phyloP scores from a whole-genome alignment of 345 rosid species.

The Syzygium aqueum region DNA sequence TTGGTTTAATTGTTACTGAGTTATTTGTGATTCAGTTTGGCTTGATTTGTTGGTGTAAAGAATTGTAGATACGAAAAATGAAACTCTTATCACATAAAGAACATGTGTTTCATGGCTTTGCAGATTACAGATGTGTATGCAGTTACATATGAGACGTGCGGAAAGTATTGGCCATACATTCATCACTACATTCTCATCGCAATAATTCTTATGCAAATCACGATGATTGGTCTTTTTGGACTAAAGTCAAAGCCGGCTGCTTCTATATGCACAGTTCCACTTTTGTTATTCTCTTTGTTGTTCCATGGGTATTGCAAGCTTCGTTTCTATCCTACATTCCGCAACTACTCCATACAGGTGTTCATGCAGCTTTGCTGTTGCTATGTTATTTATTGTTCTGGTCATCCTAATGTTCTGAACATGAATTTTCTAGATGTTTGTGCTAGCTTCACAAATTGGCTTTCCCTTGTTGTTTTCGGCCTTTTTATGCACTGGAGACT shows the following conservation, averaged over 20 bases:
- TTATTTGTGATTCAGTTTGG: background rate
- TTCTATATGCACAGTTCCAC: constrained; percentile 67
- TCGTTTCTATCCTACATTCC: constrained; percentile 78
- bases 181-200: constrained; percentile 63
- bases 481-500: background rate
- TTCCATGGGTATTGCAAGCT: constrained; percentile 89
- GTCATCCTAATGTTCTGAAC: background rate
- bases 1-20: background rate
- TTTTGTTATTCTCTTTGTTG: constrained; percentile 50
- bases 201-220: constrained; percentile 85
- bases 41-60: background rate
- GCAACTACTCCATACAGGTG: constrained; percentile 50
- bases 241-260: constrained; percentile 88
- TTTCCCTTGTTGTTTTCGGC: background rate
- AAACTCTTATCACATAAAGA: background rate
- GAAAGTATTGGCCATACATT: constrained; percentile 68
- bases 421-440: background rate
- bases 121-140: constrained; percentile 81
- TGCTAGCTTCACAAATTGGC: background rate
- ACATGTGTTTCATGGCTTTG: background rate
- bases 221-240: constrained; percentile 86
- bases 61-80: background rate
- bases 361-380: background rate
- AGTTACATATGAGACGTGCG: constrained; percentile 65
- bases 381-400: background rate